Percentiles rank a stretch among this genome's conserved stretches.
Conservation (phyloP, 2,329 filamentous ascomycete genomes). For the Hypoxylon rubiginosum region DNA sequence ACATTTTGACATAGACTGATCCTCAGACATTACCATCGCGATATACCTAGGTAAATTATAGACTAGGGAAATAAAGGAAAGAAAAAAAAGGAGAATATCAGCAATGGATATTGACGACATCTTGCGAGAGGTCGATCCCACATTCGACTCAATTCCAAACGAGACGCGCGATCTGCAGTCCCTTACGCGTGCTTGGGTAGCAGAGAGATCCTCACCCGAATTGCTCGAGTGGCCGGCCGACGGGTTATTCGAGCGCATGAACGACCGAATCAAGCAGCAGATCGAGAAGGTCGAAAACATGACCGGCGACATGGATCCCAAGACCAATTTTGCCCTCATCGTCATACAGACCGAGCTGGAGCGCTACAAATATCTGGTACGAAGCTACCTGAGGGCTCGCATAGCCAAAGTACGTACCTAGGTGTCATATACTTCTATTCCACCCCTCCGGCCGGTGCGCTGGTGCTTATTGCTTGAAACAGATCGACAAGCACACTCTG, state of each 20-base stretch:
- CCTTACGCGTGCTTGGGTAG: too few species aligned
- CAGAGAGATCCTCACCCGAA: too few species aligned
- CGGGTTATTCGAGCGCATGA: slow-evolving; percentile 86
- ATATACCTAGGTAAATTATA: too few species aligned
- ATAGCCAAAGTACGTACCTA: slow-evolving; percentile 84
- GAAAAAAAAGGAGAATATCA: too few species aligned
- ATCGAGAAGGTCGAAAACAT: slow-evolving; percentile 80
- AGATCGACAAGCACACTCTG: too few species aligned
- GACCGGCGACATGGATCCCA: slow-evolving; percentile 88
- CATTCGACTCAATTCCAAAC: too few species aligned
- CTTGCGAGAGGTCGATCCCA: too few species aligned
- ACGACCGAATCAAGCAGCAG: slow-evolving; percentile 77
- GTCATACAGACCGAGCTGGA: slow-evolving; percentile 97
- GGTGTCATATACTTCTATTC: slow-evolving; percentile 40
- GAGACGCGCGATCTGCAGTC: too few species aligned
- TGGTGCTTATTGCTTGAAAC: slow-evolving; percentile 16
- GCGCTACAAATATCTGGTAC: slow-evolving; percentile 90
- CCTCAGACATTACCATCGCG: too few species aligned
- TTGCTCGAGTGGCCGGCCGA: too few species aligned
- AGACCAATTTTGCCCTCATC: slow-evolving; percentile 92
- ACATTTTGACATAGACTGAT: slow-evolving; percentile 60
- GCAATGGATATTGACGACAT: too few species aligned
- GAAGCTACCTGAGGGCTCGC: slow-evolving; percentile 85
- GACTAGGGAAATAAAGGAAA: too few species aligned
- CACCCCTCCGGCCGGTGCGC: background rate